Conservation (phyloP, 257 asterid species). For the Forsythia viridissima region DNA sequence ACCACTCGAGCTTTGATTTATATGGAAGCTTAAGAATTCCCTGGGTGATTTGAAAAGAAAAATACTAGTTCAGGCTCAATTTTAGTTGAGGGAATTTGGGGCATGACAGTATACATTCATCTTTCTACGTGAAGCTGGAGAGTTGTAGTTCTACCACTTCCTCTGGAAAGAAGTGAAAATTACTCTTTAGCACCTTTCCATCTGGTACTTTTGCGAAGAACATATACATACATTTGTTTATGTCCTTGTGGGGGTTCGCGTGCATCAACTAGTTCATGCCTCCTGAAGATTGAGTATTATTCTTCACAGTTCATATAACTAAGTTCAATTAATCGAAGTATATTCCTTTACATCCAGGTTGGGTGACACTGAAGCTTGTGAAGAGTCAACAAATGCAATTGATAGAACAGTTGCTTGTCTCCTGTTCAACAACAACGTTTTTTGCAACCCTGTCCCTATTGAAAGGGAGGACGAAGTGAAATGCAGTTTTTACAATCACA, state of each 20-base stretch:
- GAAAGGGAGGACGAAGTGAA: constrained; percentile 6
- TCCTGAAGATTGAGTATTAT: neutral
- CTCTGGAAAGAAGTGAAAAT: neutral
- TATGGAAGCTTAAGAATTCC: neutral
- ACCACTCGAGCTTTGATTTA: neutral
- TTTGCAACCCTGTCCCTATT: constrained; percentile 18
- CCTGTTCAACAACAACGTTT: constrained; percentile 34
- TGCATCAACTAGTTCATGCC: neutral
- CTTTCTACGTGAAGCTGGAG: neutral
- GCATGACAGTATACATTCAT: neutral
- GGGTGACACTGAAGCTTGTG: constrained; percentile 11
- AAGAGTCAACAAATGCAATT: constrained; percentile 30
- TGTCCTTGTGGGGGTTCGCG: neutral
- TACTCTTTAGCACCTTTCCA: neutral
- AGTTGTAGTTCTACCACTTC: neutral
- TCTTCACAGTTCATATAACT: neutral
- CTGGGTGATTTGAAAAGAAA: neutral
- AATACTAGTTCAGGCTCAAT: neutral
- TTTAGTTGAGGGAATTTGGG: neutral
- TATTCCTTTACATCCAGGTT: constrained; percentile 24
- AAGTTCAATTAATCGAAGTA: constrained; percentile 11
- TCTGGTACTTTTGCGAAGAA: neutral
- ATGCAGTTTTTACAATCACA: neutral
- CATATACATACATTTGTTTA: neutral
- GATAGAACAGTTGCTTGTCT: constrained; percentile 56